phyloP scores from a whole-genome alignment of 2,329 filamentous ascomycete genomes.

The Diaporthe sp. region DNA sequence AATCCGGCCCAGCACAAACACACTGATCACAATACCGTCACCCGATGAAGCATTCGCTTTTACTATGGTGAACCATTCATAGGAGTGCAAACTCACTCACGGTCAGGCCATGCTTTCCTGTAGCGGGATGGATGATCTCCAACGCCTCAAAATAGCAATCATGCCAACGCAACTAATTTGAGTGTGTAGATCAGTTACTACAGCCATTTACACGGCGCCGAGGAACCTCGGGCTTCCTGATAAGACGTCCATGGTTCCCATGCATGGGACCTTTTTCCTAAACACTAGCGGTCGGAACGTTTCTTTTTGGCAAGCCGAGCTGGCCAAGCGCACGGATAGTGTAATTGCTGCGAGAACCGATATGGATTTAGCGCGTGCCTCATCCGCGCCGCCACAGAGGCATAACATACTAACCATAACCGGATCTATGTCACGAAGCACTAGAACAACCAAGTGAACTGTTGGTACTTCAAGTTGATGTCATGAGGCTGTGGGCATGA shows the following conservation, averaged over 20 bases:
- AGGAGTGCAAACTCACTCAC: not conserved
- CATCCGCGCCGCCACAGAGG: not conserved
- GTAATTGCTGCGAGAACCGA: not conserved
- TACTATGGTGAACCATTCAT: not conserved
- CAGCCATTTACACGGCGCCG: no score
- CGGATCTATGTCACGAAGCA: not conserved
- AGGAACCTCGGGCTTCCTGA: not conserved
- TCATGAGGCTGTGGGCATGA: not conserved
- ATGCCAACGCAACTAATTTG: no score
- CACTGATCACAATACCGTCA: not conserved
- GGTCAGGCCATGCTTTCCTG: not conserved
- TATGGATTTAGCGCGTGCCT: not conserved
- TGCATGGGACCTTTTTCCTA: not conserved
- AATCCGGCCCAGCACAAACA: not conserved
- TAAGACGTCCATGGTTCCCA: not conserved
- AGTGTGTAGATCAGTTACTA: no score
- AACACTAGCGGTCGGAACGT: not conserved
- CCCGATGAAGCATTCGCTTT: not conserved
- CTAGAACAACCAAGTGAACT: not conserved
- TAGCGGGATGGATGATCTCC: not conserved
- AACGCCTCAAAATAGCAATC: not conserved
- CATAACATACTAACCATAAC: not conserved
- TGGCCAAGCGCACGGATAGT: not conserved
- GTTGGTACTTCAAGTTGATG: not conserved
- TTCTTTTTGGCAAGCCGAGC: not conserved